A percentile compares a stretch with the other conserved stretches of the same genome.
These are phyloP conservation scores for Nicotiana knightiana DNA, from an alignment of 257 asterid species.

Conservation along the genomic window DNA sequence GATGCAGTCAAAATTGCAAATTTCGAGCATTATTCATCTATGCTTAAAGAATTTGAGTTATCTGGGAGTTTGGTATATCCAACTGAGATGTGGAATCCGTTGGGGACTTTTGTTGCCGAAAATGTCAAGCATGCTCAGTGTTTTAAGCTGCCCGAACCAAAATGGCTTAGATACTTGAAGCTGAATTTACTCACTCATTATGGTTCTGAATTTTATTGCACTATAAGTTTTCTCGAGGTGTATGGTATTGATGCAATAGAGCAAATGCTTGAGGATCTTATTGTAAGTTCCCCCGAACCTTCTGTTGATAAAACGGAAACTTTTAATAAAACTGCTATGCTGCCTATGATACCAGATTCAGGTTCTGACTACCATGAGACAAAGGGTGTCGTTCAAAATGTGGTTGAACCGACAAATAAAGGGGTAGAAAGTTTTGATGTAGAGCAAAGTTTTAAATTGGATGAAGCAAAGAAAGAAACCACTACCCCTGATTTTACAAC, in stretches of 20 bases:
- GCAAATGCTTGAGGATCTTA: slow-evolving; percentile 95
- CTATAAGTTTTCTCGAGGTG: slow-evolving; percentile 80
- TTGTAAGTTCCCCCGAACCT: slow-evolving; percentile 52
- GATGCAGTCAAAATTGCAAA: slow-evolving; percentile 89
- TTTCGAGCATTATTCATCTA: slow-evolving; percentile 87
- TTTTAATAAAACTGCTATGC: slow-evolving; percentile 42
- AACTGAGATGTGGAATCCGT: slow-evolving; percentile 56
- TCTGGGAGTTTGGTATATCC: slow-evolving; percentile 77
- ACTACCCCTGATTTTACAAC: slow-evolving; percentile 37
- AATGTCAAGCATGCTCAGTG: slow-evolving; percentile 81
- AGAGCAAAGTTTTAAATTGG: slow-evolving; percentile 29
- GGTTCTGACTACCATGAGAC: slow-evolving; percentile 28
- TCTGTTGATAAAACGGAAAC: slow-evolving; percentile 27
- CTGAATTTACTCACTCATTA: slow-evolving; percentile 70
- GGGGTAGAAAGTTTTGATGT: slow-evolving; percentile 34
- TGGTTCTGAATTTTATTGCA: slow-evolving; percentile 93
- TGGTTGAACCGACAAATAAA: slow-evolving; percentile 29
- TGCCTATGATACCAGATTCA: slow-evolving; percentile 33
- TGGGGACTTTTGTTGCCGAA: slow-evolving; percentile 76
- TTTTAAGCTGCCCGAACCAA: slow-evolving; percentile 79
- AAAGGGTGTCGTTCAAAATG: slow-evolving; percentile 18
- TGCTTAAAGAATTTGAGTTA: slow-evolving; percentile 73
- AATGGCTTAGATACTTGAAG: slow-evolving; percentile 86
- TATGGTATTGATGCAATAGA: slow-evolving; percentile 94
- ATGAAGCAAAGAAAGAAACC: slow-evolving; percentile 33